phyloP scores from a whole-genome alignment of 352 stramenopile species.

The Phytopythium boreale region DNA sequence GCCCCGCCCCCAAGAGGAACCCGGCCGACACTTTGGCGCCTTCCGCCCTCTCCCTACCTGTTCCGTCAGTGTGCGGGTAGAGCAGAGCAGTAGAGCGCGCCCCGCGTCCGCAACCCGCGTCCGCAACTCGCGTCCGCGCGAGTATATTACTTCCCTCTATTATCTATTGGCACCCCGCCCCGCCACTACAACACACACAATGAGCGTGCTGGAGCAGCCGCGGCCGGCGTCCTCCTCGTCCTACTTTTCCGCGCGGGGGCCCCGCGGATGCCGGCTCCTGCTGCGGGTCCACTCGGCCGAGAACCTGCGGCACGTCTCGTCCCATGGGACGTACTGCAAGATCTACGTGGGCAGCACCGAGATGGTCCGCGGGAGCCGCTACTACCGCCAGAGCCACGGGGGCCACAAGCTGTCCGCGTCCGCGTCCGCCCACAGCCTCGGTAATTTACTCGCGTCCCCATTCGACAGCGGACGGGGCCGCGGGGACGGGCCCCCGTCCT shows the following conservation, averaged over 20 bases:
- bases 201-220: slow-evolving; percentile 12
- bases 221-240: slow-evolving; percentile 34
- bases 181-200: neutral
- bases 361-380: slow-evolving; percentile 34
- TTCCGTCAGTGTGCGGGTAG: too few species aligned
- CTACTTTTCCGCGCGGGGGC: slow-evolving; percentile 19
- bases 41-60: neutral
- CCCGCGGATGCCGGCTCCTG: slow-evolving; percentile 36
- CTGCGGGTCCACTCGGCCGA: slow-evolving; percentile 67
- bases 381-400: slow-evolving; percentile 28
- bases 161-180: neutral
- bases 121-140: neutral
- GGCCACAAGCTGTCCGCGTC: slow-evolving; percentile 26
- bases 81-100: too few species aligned
- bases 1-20: too few species aligned
- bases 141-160: neutral
- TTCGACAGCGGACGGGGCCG: slow-evolving; percentile 13
- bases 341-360: slow-evolving; percentile 56
- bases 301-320: slow-evolving; percentile 56
- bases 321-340: slow-evolving; percentile 73
- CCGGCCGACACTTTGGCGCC: too few species aligned
- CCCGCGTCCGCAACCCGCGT: neutral
- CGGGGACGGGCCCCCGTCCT: neutral
- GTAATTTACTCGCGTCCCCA: neutral
- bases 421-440: slow-evolving; percentile 21